These are phyloP conservation scores for Globisporangium megalacanthum DNA, from an alignment of 352 stramenopile genomes.

Conservation along the genomic window DNA sequence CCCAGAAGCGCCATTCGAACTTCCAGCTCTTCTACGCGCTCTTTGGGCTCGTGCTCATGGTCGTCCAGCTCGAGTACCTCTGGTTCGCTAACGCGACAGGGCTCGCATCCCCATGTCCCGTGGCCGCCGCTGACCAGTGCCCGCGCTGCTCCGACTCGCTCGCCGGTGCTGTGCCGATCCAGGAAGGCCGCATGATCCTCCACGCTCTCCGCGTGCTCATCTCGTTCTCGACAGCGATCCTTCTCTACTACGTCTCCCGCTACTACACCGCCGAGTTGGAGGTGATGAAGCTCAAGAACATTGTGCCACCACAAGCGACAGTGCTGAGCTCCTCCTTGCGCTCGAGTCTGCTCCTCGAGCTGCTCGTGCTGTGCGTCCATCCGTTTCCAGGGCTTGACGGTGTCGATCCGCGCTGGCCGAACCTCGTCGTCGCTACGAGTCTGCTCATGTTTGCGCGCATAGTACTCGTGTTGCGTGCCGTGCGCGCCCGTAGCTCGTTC, in stretches of 20 bases:
- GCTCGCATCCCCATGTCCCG: conserved; percentile 25
- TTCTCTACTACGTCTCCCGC: conserved; percentile 66
- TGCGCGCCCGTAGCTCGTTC: conserved; percentile 64
- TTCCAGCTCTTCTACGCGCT: conserved; percentile 72
- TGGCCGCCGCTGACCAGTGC: conserved; percentile 28
- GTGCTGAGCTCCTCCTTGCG: conserved; percentile 56
- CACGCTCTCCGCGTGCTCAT: conserved; percentile 61
- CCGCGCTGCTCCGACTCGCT: conserved; percentile 33
- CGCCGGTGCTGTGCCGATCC: conserved; percentile 23
- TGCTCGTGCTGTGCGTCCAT: conserved; percentile 47
- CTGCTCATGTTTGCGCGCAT: conserved; percentile 61
- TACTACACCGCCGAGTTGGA: conserved; percentile 68
- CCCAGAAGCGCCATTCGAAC: conserved; percentile 39
- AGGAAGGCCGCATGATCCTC: conserved; percentile 59
- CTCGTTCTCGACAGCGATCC: conserved; percentile 49
- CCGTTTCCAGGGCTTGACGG: conserved; percentile 65
- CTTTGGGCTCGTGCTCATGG: conserved; percentile 64
- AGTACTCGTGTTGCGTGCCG: conserved; percentile 43
- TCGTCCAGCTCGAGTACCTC: conserved; percentile 71
- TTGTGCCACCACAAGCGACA: conserved; percentile 61
- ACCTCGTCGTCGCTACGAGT: conserved; percentile 47
- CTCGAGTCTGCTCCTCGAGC: conserved; percentile 37
- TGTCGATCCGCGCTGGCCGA: conserved; percentile 54
- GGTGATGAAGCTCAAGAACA: conserved; percentile 80
- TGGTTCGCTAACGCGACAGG: conserved; percentile 56